Conservation (phyloP, 352 stramenopile species). For the Pythium dissotocum region DNA sequence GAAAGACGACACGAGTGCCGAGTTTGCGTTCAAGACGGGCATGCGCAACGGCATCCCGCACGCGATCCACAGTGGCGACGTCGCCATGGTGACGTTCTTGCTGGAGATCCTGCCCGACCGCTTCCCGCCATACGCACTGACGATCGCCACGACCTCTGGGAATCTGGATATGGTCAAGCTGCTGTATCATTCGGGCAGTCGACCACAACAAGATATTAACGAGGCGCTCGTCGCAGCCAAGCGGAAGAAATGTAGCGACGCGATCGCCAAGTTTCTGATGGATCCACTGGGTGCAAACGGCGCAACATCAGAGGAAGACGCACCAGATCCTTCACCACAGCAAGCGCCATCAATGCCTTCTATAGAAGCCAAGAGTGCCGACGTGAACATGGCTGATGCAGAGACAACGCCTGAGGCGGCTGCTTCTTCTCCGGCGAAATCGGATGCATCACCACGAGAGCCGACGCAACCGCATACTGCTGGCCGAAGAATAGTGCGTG, state of each 20-base stretch:
- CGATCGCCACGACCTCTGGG: slow-evolving; percentile 3
- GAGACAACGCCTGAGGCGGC: too few relatives aligned
- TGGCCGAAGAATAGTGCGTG: background rate
- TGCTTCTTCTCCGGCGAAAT: background rate
- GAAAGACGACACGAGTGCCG: background rate
- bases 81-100: slow-evolving; percentile 10
- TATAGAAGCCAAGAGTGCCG: background rate
- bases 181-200: background rate
- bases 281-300: background rate
- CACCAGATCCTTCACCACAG: background rate
- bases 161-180: background rate
- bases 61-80: background rate
- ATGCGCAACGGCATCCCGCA: slow-evolving; percentile 1
- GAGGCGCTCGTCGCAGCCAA: background rate
- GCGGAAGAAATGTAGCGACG: background rate
- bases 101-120: background rate
- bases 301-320: background rate
- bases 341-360: background rate
- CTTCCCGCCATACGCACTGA: slow-evolving; percentile 15
- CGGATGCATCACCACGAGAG: background rate
- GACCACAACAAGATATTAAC: background rate
- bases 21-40: slow-evolving; percentile 4
- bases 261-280: background rate
- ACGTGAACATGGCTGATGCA: too few relatives aligned
- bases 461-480: background rate